These are phyloP conservation scores for Paramecium sexaurelia DNA, from an alignment of 73 alveolate genomes.

Conservation along the genomic window DNA sequence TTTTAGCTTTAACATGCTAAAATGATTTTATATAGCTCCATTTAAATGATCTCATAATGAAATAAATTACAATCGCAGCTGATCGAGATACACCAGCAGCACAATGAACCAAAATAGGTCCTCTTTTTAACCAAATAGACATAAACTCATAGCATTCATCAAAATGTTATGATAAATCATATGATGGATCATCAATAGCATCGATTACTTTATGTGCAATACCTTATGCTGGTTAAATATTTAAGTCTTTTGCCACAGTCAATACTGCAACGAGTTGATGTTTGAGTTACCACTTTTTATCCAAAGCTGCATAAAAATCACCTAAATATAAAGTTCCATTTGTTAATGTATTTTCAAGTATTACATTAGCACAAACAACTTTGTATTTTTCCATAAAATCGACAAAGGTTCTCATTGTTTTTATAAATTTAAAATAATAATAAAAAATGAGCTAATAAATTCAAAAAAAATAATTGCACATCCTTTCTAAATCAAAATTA, in stretches of 20 bases:
- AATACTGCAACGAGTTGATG: not conserved
- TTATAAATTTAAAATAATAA: not conserved
- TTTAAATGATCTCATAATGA: constrained; percentile 77
- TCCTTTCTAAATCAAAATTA: not conserved
- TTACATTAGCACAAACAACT: not conserved
- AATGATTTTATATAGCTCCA: constrained; percentile 51
- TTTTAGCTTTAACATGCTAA: constrained; percentile 18
- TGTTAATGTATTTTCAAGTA: not conserved
- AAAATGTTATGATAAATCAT: not conserved
- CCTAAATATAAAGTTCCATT: constrained; percentile 4
- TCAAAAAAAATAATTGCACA: not conserved
- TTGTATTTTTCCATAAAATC: not conserved
- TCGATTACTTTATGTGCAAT: not conserved
- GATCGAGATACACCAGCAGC: constrained; percentile 78
- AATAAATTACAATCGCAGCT: constrained; percentile 76
- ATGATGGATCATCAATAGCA: constrained; percentile 24
- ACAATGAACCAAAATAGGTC: constrained; percentile 78
- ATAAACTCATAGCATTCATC: constrained; percentile 9
- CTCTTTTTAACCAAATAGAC: constrained; percentile 72
- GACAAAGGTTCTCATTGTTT: not conserved
- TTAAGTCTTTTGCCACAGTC: constrained; percentile 14
- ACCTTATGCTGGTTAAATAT: not conserved
- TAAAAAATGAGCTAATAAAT: not conserved
- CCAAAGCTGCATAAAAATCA: constrained; percentile 41
- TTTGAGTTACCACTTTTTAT: not conserved